Evolutionary conservation across 2,329 filamentous ascomycete species (phyloP).

Genomic region (Chaetomium sp.): DNA sequence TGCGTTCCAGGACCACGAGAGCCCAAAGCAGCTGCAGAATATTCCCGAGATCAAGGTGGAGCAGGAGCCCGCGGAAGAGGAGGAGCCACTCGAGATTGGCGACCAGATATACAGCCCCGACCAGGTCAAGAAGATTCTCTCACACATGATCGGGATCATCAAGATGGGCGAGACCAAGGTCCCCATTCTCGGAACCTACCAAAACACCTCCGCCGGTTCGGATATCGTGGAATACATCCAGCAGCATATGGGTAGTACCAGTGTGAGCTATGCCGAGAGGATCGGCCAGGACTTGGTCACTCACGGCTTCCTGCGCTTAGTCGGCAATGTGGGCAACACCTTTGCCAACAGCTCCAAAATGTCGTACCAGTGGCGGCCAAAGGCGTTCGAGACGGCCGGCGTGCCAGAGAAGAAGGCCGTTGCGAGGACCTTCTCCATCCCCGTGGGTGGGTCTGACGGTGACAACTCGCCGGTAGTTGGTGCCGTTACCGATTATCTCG

Average conservation of each 20-base stretch:
- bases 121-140: slow-evolving; percentile 82
- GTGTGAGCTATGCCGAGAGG: slow-evolving; percentile 82
- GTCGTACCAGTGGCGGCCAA: slow-evolving; percentile 95
- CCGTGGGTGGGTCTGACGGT: slow-evolving; percentile 48
- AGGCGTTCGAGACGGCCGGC: slow-evolving; percentile 80
- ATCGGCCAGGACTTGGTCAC: slow-evolving; percentile 90
- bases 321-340: slow-evolving; percentile 89
- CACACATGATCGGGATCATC: slow-evolving; percentile 79
- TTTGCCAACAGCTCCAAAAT: slow-evolving; percentile 97
- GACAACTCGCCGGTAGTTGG: slow-evolving; percentile 76
- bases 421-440: slow-evolving; percentile 67
- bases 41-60: slow-evolving; percentile 88
- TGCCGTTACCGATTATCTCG: slow-evolving; percentile 80
- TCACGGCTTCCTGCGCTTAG: slow-evolving; percentile 78
- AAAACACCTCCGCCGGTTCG: slow-evolving; percentile 83
- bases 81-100: slow-evolving; percentile 81
- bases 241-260: slow-evolving; percentile 75
- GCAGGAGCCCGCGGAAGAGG: slow-evolving; percentile 59
- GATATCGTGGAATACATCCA: slow-evolving; percentile 97
- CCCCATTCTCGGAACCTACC: slow-evolving; percentile 88
- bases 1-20: slow-evolving; percentile 85
- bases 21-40: slow-evolving; percentile 47
- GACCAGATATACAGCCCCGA: slow-evolving; percentile 81
- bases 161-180: slow-evolving; percentile 89
- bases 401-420: slow-evolving; percentile 82